phyloP scores from a whole-genome alignment of 768 basidiomycete species.

The Suillus sp. region DNA sequence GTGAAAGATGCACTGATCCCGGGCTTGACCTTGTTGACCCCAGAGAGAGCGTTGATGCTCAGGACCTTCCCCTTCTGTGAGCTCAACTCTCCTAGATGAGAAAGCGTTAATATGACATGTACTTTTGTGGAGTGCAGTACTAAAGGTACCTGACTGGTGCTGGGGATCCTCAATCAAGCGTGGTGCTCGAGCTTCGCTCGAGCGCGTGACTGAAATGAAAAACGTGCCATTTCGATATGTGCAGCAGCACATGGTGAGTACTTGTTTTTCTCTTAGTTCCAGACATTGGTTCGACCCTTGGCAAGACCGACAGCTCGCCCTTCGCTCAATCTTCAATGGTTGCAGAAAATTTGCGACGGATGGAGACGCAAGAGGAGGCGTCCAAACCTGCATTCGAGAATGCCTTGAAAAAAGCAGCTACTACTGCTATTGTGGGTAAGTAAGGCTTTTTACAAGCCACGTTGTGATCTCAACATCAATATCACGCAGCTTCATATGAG shows the following conservation, averaged over 20 bases:
- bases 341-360: slow-evolving; percentile 17
- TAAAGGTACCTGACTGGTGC: slow-evolving; percentile 16
- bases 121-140: slow-evolving; percentile 2
- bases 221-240: slow-evolving; percentile 11
- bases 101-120: background rate
- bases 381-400: slow-evolving; percentile 8
- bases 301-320: background rate
- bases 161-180: slow-evolving; percentile 12
- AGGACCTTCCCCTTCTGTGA: slow-evolving; percentile 11
- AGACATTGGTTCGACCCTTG: background rate
- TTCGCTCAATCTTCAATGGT: slow-evolving; percentile 14
- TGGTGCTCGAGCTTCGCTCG: slow-evolving; percentile 5
- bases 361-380: slow-evolving; percentile 18
- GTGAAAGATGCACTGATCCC: background rate
- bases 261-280: background rate
- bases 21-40: background rate
- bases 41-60: slow-evolving; percentile 7
- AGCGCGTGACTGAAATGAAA: slow-evolving; percentile 4
- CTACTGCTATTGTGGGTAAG: slow-evolving; percentile 19
- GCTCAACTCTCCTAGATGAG: background rate
- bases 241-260: slow-evolving; percentile 11
- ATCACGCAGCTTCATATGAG: slow-evolving; percentile 13
- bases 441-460: background rate
- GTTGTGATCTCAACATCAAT: background rate
- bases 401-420: slow-evolving; percentile 17